Evolutionary conservation across 768 basidiomycete genomes (phyloP).

Genomic region (Lactarius quietus): DNA sequence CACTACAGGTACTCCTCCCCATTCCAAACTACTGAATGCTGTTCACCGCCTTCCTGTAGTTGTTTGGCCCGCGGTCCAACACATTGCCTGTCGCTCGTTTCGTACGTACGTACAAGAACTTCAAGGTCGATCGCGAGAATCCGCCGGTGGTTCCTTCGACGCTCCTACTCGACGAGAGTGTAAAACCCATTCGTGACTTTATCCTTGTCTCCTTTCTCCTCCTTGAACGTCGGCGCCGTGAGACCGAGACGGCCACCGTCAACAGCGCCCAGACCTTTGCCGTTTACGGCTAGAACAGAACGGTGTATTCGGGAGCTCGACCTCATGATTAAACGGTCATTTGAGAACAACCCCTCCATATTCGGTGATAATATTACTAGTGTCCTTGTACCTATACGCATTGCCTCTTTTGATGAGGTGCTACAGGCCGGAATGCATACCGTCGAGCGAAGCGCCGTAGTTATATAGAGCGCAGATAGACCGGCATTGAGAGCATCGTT

Average conservation of each 20-base stretch:
- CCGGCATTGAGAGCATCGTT: too few species aligned
- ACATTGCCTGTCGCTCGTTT: slow-evolving; percentile 25
- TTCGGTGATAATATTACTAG: neutral
- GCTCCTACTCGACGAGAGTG: slow-evolving; percentile 22
- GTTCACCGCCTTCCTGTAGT: neutral
- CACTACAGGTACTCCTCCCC: slow-evolving; percentile 15
- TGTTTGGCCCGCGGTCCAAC: slow-evolving; percentile 22
- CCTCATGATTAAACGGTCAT: neutral
- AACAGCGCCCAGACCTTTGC: slow-evolving; percentile 4
- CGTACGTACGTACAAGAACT: slow-evolving; percentile 17
- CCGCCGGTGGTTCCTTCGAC: slow-evolving; percentile 18
- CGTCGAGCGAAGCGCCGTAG: neutral
- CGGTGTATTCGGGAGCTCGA: neutral
- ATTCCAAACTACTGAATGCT: neutral
- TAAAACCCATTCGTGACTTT: slow-evolving; percentile 20
- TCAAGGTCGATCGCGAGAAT: slow-evolving; percentile 13
- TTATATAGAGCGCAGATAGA: too few species aligned
- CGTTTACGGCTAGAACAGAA: neutral
- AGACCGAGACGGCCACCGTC: slow-evolving; percentile 13
- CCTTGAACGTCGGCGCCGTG: slow-evolving; percentile 25
- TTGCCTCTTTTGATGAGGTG: neutral
- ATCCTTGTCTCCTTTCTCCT: slow-evolving; percentile 24
- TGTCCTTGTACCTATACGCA: neutral
- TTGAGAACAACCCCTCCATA: neutral
- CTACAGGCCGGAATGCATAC: neutral